phyloP scores from a whole-genome alignment of 2,329 filamentous ascomycete species.

The Incumbomyces delicatus region DNA sequence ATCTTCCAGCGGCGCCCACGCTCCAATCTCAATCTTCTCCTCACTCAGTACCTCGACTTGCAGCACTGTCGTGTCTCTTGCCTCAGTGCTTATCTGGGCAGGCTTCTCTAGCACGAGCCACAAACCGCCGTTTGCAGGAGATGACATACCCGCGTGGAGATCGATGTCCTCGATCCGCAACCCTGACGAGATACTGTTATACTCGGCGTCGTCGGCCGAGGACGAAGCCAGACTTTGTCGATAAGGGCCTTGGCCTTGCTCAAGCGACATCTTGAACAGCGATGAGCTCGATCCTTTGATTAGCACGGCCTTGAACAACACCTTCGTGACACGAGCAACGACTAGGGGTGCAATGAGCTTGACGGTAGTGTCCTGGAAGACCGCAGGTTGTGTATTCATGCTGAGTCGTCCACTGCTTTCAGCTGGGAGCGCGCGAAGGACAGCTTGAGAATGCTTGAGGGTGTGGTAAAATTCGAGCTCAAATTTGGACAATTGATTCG shows the following conservation, averaged over 20 bases:
- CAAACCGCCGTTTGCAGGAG: slow-evolving; percentile 42
- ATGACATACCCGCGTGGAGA: slow-evolving; percentile 53
- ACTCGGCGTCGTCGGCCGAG: slow-evolving; percentile 54
- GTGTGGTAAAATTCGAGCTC: slow-evolving; percentile 60
- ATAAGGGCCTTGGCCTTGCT: slow-evolving; percentile 62
- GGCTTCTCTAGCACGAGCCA: slow-evolving; percentile 79
- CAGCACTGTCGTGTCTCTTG: slow-evolving; percentile 31
- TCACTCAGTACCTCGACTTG: slow-evolving; percentile 35
- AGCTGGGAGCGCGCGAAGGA: slow-evolving; percentile 45
- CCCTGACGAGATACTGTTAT: slow-evolving; percentile 56
- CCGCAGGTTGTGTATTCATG: slow-evolving; percentile 45
- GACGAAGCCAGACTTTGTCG: slow-evolving; percentile 50
- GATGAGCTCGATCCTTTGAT: slow-evolving; percentile 23
- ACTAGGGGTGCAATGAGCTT: slow-evolving; percentile 45
- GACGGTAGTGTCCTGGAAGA: slow-evolving; percentile 42
- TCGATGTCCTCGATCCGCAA: slow-evolving; percentile 67
- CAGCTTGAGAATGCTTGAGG: slow-evolving; percentile 19
- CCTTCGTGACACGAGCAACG: slow-evolving; percentile 48
- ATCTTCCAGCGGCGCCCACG: slow-evolving; percentile 24
- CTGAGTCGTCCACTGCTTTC: slow-evolving; percentile 68
- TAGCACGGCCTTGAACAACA: slow-evolving; percentile 43
- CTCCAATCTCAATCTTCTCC: slow-evolving; percentile 33
- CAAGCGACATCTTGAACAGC: slow-evolving; percentile 60
- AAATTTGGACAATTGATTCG: slow-evolving; percentile 55
- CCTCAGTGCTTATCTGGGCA: slow-evolving; percentile 8